Base-by-base conservation (phyloP, 495 filamentous ascomycete genomes). In the Aspergillus bertholletiae region DNA sequence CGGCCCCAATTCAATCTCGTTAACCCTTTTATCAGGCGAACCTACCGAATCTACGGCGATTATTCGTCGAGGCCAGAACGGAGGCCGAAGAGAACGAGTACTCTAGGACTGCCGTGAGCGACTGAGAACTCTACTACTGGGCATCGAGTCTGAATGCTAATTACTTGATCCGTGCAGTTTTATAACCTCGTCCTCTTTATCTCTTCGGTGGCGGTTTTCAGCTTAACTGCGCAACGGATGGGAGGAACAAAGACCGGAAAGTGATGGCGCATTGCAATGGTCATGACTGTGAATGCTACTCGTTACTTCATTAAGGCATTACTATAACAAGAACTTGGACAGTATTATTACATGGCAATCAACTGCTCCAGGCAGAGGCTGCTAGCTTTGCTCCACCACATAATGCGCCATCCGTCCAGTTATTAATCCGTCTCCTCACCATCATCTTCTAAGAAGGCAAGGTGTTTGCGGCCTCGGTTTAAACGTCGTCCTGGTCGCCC, bases 151-250 rank as follows among this genome's bases (percentile, higher is more conserved):
- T 6, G 5, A 37, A 28, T n/a, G 17, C 13, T 22, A 28, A 40
- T 35, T 22, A 11, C n/a, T n/a, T 30, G 17, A 21, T 30, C 7
- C 28, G 5, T 9, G 34, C 65, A 97, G 94, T 98, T 98, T 71
- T 98, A 97, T 75, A 97, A 97, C 64, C 81, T 96, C 3, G 89
- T 96, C 2, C 79, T 97, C 2, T 98, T 97, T 74, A 89, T 97
- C 70, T 92, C 92, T 5, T 96, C 92, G 0, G 88, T 97, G 28
- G 91, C 90, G 2, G 84, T 94, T 53, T 95, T 97, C 76, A 96
- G 92, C 65, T 76, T 97, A 55, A 83, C 91, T 55, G 93, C 90
- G 18, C 95, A 98, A 64, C 77, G 83, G 39, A 82, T 88, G 78
- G 81, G 71, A 58, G 71, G 74, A 43, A 64, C 60, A 13, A 80